Percentiles rank a stretch among this genome's conserved stretches.
These are phyloP conservation scores for Rhodofomes roseus DNA, from an alignment of 1,284 basidiomycete species.

Conservation along the genomic window DNA sequence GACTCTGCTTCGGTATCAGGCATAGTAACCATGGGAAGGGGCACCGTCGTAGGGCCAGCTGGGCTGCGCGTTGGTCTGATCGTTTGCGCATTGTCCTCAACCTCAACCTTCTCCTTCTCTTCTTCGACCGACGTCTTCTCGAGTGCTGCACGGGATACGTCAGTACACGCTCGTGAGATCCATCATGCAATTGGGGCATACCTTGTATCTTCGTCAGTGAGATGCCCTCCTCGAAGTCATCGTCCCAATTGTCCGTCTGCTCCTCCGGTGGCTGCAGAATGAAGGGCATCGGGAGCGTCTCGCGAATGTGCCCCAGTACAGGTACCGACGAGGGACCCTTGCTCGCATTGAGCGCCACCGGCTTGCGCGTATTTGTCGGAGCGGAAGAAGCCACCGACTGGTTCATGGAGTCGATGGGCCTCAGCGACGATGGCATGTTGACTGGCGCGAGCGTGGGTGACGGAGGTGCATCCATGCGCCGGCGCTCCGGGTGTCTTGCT, in stretches of 20 bases:
- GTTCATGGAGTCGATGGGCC: conserved; percentile 16
- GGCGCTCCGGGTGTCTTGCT: conserved; percentile 51
- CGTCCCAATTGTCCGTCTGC: conserved; percentile 95
- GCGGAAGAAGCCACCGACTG: conserved; percentile 19
- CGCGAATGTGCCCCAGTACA: conserved; percentile 25
- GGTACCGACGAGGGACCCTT: conserved; percentile 15
- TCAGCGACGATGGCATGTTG: conserved; percentile 35
- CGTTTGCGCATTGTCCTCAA: conserved; percentile 72
- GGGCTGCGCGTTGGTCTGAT: conserved; percentile 74
- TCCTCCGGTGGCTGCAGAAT: conserved; percentile 69
- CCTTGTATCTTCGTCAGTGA: conserved; percentile 84
- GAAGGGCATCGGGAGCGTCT: conserved; percentile 32
- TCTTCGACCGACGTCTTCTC: conserved; percentile 48
- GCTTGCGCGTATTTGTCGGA: conserved; percentile 18
- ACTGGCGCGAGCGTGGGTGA: conserved; percentile 3
- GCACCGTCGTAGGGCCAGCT: conserved; percentile 34
- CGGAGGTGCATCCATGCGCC: conserved; percentile 31
- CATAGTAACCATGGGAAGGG: conserved; percentile 53
- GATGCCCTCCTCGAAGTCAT: conserved; percentile 94
- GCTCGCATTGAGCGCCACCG: conserved; percentile 16
- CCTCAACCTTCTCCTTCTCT: conserved; percentile 59
- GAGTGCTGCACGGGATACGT: conserved; percentile 40
- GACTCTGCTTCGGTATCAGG: conserved; percentile 56
- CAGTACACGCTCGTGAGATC: conserved; percentile 4
- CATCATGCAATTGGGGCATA: conserved; percentile 22